A percentile compares a stretch with the other conserved stretches of the same genome.
Conservation (phyloP, 1,139 yeast species). For the Keqinozyma sinolaborantium region DNA sequence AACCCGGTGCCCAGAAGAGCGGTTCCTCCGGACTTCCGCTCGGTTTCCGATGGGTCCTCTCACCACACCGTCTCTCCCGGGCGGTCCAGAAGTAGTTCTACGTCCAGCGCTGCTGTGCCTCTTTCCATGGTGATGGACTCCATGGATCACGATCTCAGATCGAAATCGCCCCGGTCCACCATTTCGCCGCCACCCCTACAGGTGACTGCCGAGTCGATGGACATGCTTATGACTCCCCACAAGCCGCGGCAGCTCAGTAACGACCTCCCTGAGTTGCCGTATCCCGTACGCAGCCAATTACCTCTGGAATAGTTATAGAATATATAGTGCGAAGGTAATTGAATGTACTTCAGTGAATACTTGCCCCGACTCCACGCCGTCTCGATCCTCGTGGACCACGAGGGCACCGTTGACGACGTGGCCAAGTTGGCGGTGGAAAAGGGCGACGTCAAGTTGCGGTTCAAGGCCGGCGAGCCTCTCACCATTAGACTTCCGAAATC, state of each 20-base stretch:
- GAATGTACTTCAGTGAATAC: slow-evolving; percentile 35
- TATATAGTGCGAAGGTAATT: too few species aligned
- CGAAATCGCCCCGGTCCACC: neutral
- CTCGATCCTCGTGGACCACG: slow-evolving; percentile 24
- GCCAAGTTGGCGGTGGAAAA: slow-evolving; percentile 4
- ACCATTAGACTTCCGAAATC: neutral
- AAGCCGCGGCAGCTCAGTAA: neutral
- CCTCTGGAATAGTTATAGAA: neutral
- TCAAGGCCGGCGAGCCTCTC: neutral
- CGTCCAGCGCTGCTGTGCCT: neutral
- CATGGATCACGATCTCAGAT: neutral
- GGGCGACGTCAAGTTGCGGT: neutral
- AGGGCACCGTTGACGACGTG: slow-evolving; percentile 9
- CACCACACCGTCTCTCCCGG: neutral
- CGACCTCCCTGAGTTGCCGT: slow-evolving; percentile 4
- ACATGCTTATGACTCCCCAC: neutral
- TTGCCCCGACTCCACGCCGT: slow-evolving; percentile 35
- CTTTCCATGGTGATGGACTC: neutral
- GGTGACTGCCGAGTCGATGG: neutral
- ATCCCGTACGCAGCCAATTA: slow-evolving; percentile 4
- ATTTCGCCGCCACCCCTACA: too few species aligned
- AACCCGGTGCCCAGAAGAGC: neutral
- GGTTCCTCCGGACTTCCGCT: neutral
- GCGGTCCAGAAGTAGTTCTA: neutral
- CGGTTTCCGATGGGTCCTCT: neutral